Base-by-base conservation (phyloP, 177 flowering plant genomes). In the Telopea speciosissima region DNA sequence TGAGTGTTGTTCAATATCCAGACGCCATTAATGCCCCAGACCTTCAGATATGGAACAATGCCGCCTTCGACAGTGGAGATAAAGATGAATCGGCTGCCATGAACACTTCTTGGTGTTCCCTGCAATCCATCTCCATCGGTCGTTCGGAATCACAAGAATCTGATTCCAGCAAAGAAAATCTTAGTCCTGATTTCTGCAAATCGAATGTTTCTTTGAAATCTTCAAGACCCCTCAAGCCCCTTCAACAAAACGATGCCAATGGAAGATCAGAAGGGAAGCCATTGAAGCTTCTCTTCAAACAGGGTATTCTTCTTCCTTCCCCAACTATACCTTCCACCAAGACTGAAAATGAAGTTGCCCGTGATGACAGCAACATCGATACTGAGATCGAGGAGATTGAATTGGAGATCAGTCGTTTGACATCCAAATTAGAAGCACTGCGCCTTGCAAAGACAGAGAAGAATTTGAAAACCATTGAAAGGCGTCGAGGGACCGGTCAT, bases 21-120 rank as follows among this genome's bases (percentile, higher is more conserved):
- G 86, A 85, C 52, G 71, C 78, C 69, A 54, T 83, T 22, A 69
- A 73, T 45, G 78, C 82, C 2, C 73, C 81, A 62, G 88, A 87
- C 73, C 79, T 89, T 63, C 96, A 89, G 78, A 68, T 90, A 4
- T 91, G 91, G 90, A 79, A 86, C 84, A 93, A 93, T 60, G 93
- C 85, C n/a, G 90, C 95, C 21, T 93, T 88, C 44, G 93, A 89
- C 75, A 75, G 80, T 33, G 86, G 77, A 3, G 77, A 68, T 24
- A 8, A 11, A 19, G 69, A 71, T 4, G 81, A 76, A 63, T 59
- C 73, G 0, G 28, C 61, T 40, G 72, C 75, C 28, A 52, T 70
- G 12, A 76, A 69, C 44, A 66, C 71, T 70, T 85, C 91, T 66
- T 85, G 87, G 85, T 67, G 75, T 23, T 70, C 74, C 28, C 26